Base-by-base conservation (phyloP, 2,329 filamentous ascomycete genomes). In the Acrocalymma vagum region DNA sequence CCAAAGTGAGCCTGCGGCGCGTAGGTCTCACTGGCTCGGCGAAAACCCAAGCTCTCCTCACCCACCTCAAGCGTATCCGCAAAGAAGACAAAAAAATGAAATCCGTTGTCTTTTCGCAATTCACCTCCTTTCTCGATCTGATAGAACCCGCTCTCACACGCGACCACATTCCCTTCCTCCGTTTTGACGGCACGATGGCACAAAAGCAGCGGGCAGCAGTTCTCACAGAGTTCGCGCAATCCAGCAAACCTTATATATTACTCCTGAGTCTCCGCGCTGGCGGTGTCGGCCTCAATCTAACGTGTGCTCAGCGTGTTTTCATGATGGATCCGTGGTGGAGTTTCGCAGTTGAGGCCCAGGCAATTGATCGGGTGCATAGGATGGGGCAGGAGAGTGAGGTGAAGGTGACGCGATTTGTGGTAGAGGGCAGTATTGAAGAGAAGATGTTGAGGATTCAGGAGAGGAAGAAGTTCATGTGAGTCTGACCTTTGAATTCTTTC, bases 271-370 rank as follows among this genome's bases (percentile, higher is more conserved):
- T 99, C 40, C 82, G 90, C 14, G 94, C 95, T 0, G 94, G 95
- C 4, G 95, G 94, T 16, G 94, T 99, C 0, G 94, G 94, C 0
- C 77, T 99, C 28, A 99, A 99, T 63, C 72, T 99, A 47, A 97
- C 93, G 0, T 86, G 85, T 53, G 94, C 94, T 5, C 90, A 86
- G 51, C 79, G 89, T 38, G 95, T 99, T 5, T 99, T 87, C 74
- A 95, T 99, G 88, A 97, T 99, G 94, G 94, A 99, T 70, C 94
- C 94, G 0, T 99, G 94, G 94, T 99, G 94, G 94, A 95, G 89
- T 64, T 99, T 93, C 70, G 92, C 94, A 0, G 86, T 97, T 9
- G 94, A 99, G 72, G 90, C 92, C 5, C 94, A 99, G 71, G 94
- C 94, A 7, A 97, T 99, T 62, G 94, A 99, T 73, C 89, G 94